Base-by-base conservation (phyloP, 2,329 filamentous ascomycete species). In the Cladorrhinum sp. region DNA sequence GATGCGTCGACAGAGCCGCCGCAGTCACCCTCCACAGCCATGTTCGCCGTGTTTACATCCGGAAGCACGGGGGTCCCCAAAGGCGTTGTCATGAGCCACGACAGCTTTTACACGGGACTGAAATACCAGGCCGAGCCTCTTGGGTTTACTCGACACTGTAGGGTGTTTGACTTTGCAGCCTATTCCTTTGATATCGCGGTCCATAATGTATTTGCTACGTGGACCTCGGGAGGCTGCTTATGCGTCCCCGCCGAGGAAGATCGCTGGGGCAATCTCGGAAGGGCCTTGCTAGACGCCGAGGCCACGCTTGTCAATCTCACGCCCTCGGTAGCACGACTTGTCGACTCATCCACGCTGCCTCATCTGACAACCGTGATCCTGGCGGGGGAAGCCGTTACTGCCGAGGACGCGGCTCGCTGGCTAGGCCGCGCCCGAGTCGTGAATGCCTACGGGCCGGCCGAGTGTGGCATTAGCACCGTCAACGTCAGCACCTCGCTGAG, bases 1-100 rank as follows among this genome's bases (percentile, higher is more conserved):
- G 41, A 41, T 16, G 36, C 6, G 6, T 8, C 36, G 36, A 5
- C 29, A 32, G 22, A n/a, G 10, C 69, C 70, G 25, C 58, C 69
- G 22, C 55, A 57, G 3, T 56, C 64, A 16, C 25, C n/a, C n/a
- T n/a, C n/a, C n/a, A n/a, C n/a, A n/a, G n/a, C 66, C n/a, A 66
- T 70, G 57, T 66, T 64, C 58, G 58, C 64, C 50, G 64, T 65
- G 1, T 84, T 83, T 67, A 84, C 82, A 8, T 84, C 81, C 2
- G 82, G 82, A 12, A 83, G 78, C 23, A 85, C 82, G 0, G 82
- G 82, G 2, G 72, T 71, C 12, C 82, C 82, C 1, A 85, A 85
- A 68, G 81, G 80, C 20, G 76, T 81, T 20, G 66, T 71, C 36
- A 63, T 66, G 9, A 71, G 73, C 57, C 29, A 22, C 1, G 62